Percentiles rank a stretch among this genome's conserved stretches.
phyloP scores from a whole-genome alignment of 768 basidiomycete genomes.

The Kondoa malvinella region DNA sequence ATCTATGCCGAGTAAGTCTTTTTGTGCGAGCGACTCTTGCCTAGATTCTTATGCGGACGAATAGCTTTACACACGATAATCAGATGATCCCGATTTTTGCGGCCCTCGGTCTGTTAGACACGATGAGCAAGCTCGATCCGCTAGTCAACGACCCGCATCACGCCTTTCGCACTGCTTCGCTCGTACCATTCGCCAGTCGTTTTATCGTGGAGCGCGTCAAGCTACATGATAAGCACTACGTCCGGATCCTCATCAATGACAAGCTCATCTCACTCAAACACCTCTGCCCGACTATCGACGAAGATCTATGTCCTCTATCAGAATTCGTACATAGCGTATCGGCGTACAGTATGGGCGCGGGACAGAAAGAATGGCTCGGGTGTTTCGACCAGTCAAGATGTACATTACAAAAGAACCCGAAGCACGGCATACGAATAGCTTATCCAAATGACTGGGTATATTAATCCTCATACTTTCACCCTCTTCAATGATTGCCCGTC shows the following conservation, averaged over 20 bases:
- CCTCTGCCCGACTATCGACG: slow-evolving; percentile 34
- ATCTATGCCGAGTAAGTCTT: slow-evolving; percentile 47
- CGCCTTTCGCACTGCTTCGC: slow-evolving; percentile 42
- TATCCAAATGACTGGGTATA: no score
- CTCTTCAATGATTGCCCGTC: background rate
- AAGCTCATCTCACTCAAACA: slow-evolving; percentile 45
- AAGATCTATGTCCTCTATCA: slow-evolving; percentile 49
- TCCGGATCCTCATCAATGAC: slow-evolving; percentile 66
- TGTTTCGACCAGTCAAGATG: background rate
- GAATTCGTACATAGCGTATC: slow-evolving; percentile 53
- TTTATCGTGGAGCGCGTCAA: slow-evolving; percentile 56
- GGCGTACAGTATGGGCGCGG: slow-evolving; percentile 42
- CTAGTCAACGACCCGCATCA: background rate
- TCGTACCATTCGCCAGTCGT: slow-evolving; percentile 59
- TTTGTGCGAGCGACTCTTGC: slow-evolving; percentile 49
- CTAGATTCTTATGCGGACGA: background rate
- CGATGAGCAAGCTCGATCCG: slow-evolving; percentile 24
- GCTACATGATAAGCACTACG: slow-evolving; percentile 36
- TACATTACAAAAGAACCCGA: background rate
- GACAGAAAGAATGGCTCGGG: slow-evolving; percentile 11
- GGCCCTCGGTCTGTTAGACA: slow-evolving; percentile 39
- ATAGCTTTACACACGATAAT: slow-evolving; percentile 6
- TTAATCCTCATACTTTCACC: no score
- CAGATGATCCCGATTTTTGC: slow-evolving; percentile 55
- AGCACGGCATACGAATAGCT: background rate